phyloP scores from a whole-genome alignment of 2,329 filamentous ascomycete genomes.

The Fusarium setosum region DNA sequence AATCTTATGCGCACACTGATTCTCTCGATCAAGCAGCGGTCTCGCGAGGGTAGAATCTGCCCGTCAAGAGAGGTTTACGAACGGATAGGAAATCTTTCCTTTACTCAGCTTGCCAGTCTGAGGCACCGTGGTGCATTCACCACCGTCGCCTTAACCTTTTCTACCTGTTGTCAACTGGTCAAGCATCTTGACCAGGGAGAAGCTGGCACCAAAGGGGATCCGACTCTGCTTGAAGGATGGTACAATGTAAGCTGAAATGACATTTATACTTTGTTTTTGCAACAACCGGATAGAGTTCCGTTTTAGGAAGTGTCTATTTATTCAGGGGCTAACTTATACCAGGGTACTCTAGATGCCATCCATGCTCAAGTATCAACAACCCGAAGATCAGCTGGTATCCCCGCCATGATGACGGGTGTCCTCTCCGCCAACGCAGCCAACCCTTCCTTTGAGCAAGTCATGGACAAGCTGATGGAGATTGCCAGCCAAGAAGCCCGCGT shows the following conservation, averaged over 20 bases:
- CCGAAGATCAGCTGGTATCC: slow-evolving; percentile 90
- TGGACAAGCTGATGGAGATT: slow-evolving; percentile 71
- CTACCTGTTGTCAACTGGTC: slow-evolving; percentile 77
- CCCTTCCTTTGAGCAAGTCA: slow-evolving; percentile 73
- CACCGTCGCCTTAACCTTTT: slow-evolving; percentile 90
- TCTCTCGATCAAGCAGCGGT: slow-evolving; percentile 62
- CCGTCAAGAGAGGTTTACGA: slow-evolving; percentile 68
- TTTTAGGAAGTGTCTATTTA: neutral
- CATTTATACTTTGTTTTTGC: neutral
- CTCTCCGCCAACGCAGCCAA: slow-evolving; percentile 71
- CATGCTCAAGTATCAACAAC: slow-evolving; percentile 84
- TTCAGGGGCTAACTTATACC: slow-evolving; percentile 13
- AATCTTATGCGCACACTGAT: slow-evolving; percentile 76
- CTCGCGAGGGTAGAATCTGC: slow-evolving; percentile 56
- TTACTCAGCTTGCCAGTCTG: slow-evolving; percentile 83
- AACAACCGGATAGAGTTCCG: neutral
- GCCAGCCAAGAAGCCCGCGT: slow-evolving; percentile 64
- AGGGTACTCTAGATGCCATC: slow-evolving; percentile 77
- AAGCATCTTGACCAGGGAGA: slow-evolving; percentile 56
- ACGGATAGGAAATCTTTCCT: slow-evolving; percentile 78
- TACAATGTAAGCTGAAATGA: slow-evolving; percentile 66
- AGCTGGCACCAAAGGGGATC: slow-evolving; percentile 45
- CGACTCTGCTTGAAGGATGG: slow-evolving; percentile 71
- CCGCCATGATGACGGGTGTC: slow-evolving; percentile 85
- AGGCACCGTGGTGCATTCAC: slow-evolving; percentile 94